These are phyloP conservation scores for Kodamaea laetipori DNA, from an alignment of 805 yeast genomes.

Conservation along the genomic window DNA sequence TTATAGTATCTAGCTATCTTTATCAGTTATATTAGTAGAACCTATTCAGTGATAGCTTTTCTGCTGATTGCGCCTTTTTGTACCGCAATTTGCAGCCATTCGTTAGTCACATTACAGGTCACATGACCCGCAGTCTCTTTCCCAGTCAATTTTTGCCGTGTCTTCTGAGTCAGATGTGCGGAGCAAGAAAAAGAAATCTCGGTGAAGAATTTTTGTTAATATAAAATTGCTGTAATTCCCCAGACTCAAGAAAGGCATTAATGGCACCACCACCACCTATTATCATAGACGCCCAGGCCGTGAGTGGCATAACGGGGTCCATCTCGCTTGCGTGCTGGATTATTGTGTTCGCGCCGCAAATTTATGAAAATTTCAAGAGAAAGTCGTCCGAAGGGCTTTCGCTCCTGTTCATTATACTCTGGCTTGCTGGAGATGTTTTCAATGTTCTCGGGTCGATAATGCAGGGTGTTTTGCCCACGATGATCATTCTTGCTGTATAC, in stretches of 20 bases:
- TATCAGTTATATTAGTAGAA: too few species aligned
- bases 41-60: too few species aligned
- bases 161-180: slow-evolving; percentile 11
- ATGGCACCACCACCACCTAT: slow-evolving; percentile 69
- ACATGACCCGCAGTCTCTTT: slow-evolving; percentile 5
- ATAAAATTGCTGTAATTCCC: slow-evolving; percentile 6
- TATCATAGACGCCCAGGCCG: slow-evolving; percentile 64
- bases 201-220: slow-evolving; percentile 2
- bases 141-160: slow-evolving; percentile 9
- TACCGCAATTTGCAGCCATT: too few species aligned
- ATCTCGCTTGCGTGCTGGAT: slow-evolving; percentile 98
- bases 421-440: slow-evolving; percentile 94
- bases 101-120: too few species aligned
- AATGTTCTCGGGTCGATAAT: slow-evolving; percentile 88
- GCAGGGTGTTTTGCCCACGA: slow-evolving; percentile 91
- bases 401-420: slow-evolving; percentile 77
- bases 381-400: slow-evolving; percentile 91
- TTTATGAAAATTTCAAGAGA: slow-evolving; percentile 85
- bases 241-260: background rate
- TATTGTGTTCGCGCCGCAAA: slow-evolving; percentile 95
- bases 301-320: slow-evolving; percentile 79
- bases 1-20: too few species aligned
- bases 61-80: too few species aligned
- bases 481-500: slow-evolving; percentile 89
- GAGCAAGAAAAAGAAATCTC: slow-evolving; percentile 6